Evolutionary conservation across 345 rosid genomes (phyloP).

Genomic region (Eucalyptus globulus): DNA sequence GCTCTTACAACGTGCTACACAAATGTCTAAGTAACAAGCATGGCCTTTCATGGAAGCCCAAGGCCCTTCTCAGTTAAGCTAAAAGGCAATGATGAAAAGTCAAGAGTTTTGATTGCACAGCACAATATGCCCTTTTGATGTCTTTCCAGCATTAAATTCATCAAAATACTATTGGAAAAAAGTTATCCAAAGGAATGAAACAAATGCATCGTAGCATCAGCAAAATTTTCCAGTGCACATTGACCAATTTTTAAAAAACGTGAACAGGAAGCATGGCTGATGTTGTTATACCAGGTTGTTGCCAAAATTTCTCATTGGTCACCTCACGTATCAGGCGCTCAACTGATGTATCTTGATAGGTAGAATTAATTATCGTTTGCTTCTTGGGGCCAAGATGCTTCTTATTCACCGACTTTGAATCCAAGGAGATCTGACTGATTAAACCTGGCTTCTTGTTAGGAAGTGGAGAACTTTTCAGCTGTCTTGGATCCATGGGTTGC

Average conservation of each 20-base stretch:
- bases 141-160: not conserved
- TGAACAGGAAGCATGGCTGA: not conserved
- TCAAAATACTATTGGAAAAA: not conserved
- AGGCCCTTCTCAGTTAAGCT: not conserved
- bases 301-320: slow-evolving; percentile 93
- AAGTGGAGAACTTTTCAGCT: slow-evolving; percentile 31
- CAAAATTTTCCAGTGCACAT: not conserved
- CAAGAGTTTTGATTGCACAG: not conserved
- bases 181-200: not conserved
- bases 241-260: not conserved
- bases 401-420: slow-evolving; percentile 59
- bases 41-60: not conserved
- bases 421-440: slow-evolving; percentile 48
- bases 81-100: not conserved
- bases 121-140: not conserved
- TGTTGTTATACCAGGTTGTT: slow-evolving; percentile 50
- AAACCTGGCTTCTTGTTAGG: slow-evolving; percentile 44
- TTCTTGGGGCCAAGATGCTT: slow-evolving; percentile 60
- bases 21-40: not conserved
- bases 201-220: not conserved
- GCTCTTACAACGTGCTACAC: not conserved
- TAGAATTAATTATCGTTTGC: slow-evolving; percentile 12
- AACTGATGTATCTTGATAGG: slow-evolving; percentile 96
- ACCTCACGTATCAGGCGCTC: slow-evolving; percentile 98
- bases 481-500: slow-evolving; percentile 53